Conservation (phyloP, 139 green algal species). For the Trebouxia sp. region DNA sequence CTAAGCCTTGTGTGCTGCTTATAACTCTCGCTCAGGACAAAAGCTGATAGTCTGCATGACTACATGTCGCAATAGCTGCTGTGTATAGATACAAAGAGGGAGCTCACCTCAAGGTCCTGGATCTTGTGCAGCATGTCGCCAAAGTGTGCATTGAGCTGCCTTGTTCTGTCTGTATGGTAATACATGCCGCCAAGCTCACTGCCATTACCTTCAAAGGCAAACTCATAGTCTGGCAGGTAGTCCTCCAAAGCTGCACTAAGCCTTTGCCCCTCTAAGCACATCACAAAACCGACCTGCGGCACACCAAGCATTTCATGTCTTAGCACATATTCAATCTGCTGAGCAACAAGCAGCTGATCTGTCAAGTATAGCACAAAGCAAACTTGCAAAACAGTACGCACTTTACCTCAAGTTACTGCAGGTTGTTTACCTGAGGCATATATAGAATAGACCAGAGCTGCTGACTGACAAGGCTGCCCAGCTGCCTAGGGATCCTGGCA, state of each 20-base stretch:
- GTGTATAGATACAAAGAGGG: background rate
- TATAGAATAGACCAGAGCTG: constrained; percentile 79
- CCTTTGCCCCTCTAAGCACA: constrained; percentile 51
- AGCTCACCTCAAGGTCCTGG: constrained; percentile 72
- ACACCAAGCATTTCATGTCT: background rate
- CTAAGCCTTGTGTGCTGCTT: background rate
- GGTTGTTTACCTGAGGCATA: constrained; percentile 65
- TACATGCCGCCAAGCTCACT: constrained; percentile 48
- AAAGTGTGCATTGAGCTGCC: constrained; percentile 62
- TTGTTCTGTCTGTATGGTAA: constrained; percentile 63
- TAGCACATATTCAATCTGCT: background rate
- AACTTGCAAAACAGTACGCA: background rate
- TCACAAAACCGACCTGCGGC: constrained; percentile 54
- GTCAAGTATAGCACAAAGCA: background rate
- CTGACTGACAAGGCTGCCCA: constrained; percentile 40
- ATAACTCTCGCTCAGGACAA: too few relatives aligned
- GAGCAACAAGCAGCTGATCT: background rate
- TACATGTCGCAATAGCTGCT: too few relatives aligned
- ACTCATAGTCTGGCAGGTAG: constrained; percentile 70
- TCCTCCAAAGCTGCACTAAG: constrained; percentile 68
- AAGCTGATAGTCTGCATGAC: too few relatives aligned
- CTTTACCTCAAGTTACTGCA: background rate
- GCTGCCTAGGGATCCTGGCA: constrained; percentile 55
- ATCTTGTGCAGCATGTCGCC: constrained; percentile 85
- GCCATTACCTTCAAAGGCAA: constrained; percentile 41